These are phyloP conservation scores for Salix viminalis DNA, from an alignment of 345 rosid genomes.

Conservation along the genomic window DNA sequence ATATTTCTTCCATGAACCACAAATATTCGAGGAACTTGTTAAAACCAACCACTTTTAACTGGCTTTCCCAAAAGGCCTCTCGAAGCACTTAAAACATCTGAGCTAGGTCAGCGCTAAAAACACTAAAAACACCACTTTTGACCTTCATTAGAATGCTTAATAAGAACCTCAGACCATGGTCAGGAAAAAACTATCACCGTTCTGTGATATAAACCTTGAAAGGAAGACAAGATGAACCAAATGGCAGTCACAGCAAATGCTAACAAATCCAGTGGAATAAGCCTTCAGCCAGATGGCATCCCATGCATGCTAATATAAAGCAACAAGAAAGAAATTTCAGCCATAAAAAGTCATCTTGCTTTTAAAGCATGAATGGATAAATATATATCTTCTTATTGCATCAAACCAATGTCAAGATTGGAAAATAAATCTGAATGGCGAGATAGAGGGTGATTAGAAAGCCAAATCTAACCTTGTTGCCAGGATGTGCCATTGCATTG, in stretches of 20 bases:
- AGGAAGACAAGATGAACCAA: not conserved
- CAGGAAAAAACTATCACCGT: not conserved
- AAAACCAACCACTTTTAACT: not conserved
- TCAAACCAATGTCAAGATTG: not conserved
- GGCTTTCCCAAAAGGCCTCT: not conserved
- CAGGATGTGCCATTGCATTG: constrained; percentile 95
- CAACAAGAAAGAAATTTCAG: not conserved
- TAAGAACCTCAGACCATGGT: not conserved
- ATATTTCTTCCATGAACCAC: not conserved
- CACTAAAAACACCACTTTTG: not conserved
- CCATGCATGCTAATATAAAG: not conserved
- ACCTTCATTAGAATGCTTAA: not conserved
- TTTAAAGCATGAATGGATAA: not conserved
- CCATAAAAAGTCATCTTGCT: not conserved
- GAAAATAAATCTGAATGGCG: not conserved
- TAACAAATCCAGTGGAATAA: not conserved
- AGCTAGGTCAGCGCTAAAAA: not conserved
- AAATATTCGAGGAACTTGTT: not conserved
- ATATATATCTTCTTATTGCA: not conserved
- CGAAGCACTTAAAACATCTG: not conserved
- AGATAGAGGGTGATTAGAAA: constrained; percentile 2
- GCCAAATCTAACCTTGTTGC: constrained; percentile 61
- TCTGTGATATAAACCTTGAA: not conserved
- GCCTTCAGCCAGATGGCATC: not conserved
- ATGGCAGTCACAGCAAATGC: not conserved